Evolutionary conservation across 495 filamentous ascomycete genomes (phyloP), one percentile per base, ranked within the genome.

Genomic region (Penicillium angulare): DNA sequence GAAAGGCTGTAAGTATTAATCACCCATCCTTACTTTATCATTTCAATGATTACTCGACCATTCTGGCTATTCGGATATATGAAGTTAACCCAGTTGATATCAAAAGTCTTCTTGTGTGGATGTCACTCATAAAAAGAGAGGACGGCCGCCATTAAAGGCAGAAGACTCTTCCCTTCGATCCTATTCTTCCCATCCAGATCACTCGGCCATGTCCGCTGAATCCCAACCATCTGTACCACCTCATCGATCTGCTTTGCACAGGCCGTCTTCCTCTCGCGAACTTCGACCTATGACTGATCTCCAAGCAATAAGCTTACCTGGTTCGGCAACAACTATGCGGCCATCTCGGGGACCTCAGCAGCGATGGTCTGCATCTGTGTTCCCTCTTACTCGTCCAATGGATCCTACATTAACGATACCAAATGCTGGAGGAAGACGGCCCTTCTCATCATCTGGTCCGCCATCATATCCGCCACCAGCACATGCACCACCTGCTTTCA

Each of bases 121-220:
- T 67, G 90, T 97, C 18, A 90, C 92, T 57, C 92, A 97, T 70
- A 98, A 97, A 72, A 97, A 97, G 65, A 79, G 93, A 52, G 93
- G 93, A 17, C 80, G 93, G 49, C 93, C 93, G 57, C 86, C 93
- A 43, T 76, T 98, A 60, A 87, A 92, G 63, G 91, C 96, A 59
- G 93, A 97, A 44, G 79, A 82, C 27, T 64, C 72, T 13, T 67
- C 72, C 8, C 53, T 74, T 9, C 61, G 69, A 45, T 50, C 71
- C 15, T 73, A 69, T 45, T 56, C 67, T 29, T 47, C 68, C 2
- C 68, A 67, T 39, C 32, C 67, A 20, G 72, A 71, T 4, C 63
- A 59, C 34, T 35, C 62, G 40, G 49, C 54, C 4, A 40, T 60
- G 9, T 42, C 63, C 4, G 59, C 61, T 5, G 72, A 69, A 33